Evolutionary conservation across 345 rosid genomes (phyloP), one percentile per base, ranked within the genome.

Genomic region (Salix exigua): DNA sequence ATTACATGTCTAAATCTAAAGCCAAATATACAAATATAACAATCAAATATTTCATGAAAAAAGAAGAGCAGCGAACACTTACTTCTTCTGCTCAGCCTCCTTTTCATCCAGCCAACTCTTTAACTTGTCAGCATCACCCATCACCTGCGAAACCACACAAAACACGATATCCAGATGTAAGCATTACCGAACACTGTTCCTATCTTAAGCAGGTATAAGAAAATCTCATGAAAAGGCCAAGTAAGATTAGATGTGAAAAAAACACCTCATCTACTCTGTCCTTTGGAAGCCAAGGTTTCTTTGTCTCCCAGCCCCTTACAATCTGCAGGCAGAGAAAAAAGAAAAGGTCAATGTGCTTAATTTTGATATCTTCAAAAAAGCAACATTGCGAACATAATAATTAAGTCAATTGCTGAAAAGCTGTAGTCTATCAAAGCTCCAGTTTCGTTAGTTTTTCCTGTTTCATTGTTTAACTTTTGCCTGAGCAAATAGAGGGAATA

Each of bases 221-320:
- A 68, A 23, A 66, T 63, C 31, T 55, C 70, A 67, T 5, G 9
- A 31, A 44, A 51, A 26, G 21, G 48, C 58, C 1, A 16, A 23
- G 26, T 55, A 1, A 62, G 40, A 61, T 50, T 70, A 75, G 48
- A 79, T 35, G 30, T 35, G 44, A 75, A 66, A 65, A 65, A 70
- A 73, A 30, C 13, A 96, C 99, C 98, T 92, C 97, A 67, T 88
- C 85, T 77, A 90, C 80, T 83, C 75, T 90, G 48, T 86, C 89
- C 81, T 86, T 92, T 5, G 97, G 97, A 86, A 96, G 93, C 99
- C 99, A 96, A 64, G 96, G 84, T 82, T 93, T 96, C 69, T 88
- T 87, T 6, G 79, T 73, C 80, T 88, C 92, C 98, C 99, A 96
- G 61, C 78, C 90, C 78, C 70, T 74, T 66, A 86, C 82, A 48